A percentile compares a stretch with the other conserved stretches of the same genome.
These are phyloP conservation scores for Cryphonectria nitschkei DNA, from an alignment of 2,329 filamentous ascomycete genomes.

Conservation along the genomic window DNA sequence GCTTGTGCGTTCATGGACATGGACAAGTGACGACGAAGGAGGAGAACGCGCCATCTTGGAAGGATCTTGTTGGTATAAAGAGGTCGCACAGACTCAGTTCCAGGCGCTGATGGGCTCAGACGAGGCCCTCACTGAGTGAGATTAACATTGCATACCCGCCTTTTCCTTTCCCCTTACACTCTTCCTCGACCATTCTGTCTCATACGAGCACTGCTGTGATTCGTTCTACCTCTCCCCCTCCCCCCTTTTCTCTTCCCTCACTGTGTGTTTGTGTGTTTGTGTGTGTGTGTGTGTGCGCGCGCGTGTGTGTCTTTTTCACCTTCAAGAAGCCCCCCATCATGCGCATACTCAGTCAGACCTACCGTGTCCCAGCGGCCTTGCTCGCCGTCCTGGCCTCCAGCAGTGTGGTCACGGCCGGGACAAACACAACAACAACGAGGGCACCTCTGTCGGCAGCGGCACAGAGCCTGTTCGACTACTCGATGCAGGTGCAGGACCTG, in stretches of 20 bases:
- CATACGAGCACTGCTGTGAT: neutral
- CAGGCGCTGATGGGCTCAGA: neutral
- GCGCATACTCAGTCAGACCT: neutral
- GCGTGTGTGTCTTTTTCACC: neutral
- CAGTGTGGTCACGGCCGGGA: neutral
- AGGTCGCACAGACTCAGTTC: neutral
- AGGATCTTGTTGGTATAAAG: neutral
- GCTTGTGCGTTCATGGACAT: neutral
- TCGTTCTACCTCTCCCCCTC: too few species aligned
- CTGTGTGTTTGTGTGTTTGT: too few species aligned
- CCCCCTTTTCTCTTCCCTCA: too few species aligned
- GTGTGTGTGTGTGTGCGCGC: too few species aligned
- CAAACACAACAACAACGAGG: neutral
- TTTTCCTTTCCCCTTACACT: too few species aligned
- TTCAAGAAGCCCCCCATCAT: neutral
- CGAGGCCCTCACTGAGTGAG: neutral
- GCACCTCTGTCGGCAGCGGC: conserved; percentile 34
- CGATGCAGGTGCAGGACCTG: conserved; percentile 44
- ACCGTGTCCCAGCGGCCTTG: neutral
- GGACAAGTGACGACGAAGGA: neutral
- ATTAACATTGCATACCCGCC: too few species aligned
- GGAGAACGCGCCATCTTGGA: neutral
- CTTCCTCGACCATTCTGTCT: neutral
- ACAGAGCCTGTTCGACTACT: conserved; percentile 44
- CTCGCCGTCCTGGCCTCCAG: neutral